Conservation (phyloP, 371 early-diverging fungal genomes). For the Gilbertella persicaria region DNA sequence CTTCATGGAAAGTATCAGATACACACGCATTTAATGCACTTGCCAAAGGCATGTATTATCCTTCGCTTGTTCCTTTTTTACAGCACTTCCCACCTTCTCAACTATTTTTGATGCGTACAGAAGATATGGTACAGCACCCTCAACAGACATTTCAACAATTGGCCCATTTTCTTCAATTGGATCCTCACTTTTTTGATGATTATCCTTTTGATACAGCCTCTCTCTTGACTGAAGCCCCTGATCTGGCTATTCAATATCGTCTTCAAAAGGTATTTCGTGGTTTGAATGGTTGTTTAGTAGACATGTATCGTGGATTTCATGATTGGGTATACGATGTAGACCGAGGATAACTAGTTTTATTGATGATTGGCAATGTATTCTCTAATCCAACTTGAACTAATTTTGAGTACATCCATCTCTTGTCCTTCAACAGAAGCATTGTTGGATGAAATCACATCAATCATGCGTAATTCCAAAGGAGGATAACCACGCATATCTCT, state of each 20-base stretch:
- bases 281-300: conserved; percentile 45
- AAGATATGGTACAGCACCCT: conserved; percentile 35
- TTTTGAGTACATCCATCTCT: conserved; percentile 59
- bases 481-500: conserved; percentile 49
- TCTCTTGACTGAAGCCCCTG: conserved; percentile 10
- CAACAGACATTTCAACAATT: conserved; percentile 29
- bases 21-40: conserved; percentile 33
- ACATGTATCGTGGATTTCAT: conserved; percentile 52
- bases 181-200: conserved; percentile 32
- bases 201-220: conserved; percentile 19
- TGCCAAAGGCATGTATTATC: conserved; percentile 45
- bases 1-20: conserved; percentile 18
- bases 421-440: conserved; percentile 31
- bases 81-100: conserved; percentile 42
- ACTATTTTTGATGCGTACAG: conserved; percentile 37
- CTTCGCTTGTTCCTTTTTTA: conserved; percentile 35
- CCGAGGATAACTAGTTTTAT: conserved; percentile 5
- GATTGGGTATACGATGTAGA: conserved; percentile 59
- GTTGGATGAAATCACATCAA: conserved; percentile 72
- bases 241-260: conserved; percentile 51
- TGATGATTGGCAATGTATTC: conserved; percentile 37
- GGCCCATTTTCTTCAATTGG: conserved; percentile 37
- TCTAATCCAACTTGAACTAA: conserved; percentile 74
- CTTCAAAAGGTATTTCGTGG: conserved; percentile 52
- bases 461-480: conserved; percentile 68